phyloP scores from a whole-genome alignment of 768 basidiomycete species.

The Holtermannia corniformis region DNA sequence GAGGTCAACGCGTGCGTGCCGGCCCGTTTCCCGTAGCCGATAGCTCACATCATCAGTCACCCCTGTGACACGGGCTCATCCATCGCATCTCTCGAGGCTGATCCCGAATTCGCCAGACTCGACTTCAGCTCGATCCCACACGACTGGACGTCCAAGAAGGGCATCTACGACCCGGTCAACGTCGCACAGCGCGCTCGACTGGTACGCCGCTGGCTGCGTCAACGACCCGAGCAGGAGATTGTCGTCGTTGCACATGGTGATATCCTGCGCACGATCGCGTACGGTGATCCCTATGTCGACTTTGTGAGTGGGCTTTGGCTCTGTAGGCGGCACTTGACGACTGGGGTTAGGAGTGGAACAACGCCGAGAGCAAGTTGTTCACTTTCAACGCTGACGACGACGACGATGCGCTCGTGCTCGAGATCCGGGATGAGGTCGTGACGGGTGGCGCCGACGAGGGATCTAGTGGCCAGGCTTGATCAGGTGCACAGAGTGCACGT shows the following conservation, averaged over 20 bases:
- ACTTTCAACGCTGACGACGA: slow-evolving; percentile 23
- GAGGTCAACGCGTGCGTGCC: slow-evolving; percentile 33
- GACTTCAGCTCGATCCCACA: slow-evolving; percentile 29
- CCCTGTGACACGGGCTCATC: slow-evolving; percentile 23
- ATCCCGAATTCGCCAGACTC: slow-evolving; percentile 25
- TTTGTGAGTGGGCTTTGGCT: too few relatives aligned
- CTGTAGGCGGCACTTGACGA: too few relatives aligned
- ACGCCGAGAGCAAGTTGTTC: slow-evolving; percentile 36
- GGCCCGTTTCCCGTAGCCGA: neutral
- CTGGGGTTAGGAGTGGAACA: slow-evolving; percentile 30
- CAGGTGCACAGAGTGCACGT: neutral
- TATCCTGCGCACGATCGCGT: slow-evolving; percentile 27
- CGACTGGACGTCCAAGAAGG: slow-evolving; percentile 35
- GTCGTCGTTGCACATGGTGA: slow-evolving; percentile 41
- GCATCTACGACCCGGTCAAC: slow-evolving; percentile 22
- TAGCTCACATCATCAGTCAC: neutral
- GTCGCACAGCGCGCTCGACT: slow-evolving; percentile 14
- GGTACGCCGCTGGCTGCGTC: slow-evolving; percentile 34
- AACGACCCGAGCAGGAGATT: slow-evolving; percentile 33
- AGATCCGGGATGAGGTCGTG: slow-evolving; percentile 18
- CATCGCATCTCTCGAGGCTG: slow-evolving; percentile 7
- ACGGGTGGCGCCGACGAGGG: slow-evolving; percentile 2
- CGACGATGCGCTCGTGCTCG: slow-evolving; percentile 24
- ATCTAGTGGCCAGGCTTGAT: neutral
- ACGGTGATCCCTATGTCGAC: slow-evolving; percentile 8